Conservation (phyloP, 208 protist species). For the Trypanosoma brucei region DNA sequence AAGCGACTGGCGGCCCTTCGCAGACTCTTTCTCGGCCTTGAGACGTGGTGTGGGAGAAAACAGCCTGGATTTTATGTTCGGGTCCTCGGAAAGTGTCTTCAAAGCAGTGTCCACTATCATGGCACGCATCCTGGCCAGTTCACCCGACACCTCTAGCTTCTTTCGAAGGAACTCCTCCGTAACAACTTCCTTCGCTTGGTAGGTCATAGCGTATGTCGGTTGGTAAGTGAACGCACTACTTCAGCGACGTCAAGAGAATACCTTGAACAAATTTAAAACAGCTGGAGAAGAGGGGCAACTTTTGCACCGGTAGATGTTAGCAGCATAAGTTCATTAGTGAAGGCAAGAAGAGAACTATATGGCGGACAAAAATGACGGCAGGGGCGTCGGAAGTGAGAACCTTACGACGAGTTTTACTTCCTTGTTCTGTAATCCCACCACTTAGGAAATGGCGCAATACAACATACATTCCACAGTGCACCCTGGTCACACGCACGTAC, state of each 20-base stretch:
- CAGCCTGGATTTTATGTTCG: conserved; percentile 4
- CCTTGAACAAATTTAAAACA: background rate
- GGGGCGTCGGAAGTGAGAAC: background rate
- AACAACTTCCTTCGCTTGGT: background rate
- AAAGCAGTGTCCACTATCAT: conserved; percentile 86
- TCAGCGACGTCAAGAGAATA: too few species aligned
- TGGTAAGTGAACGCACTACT: background rate
- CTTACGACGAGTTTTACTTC: background rate
- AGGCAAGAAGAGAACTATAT: background rate
- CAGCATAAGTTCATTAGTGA: background rate
- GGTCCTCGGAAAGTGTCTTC: conserved; percentile 18
- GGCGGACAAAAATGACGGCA: background rate
- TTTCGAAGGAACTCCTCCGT: conserved; percentile 71
- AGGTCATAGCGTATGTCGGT: background rate
- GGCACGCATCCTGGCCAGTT: conserved; percentile 81
- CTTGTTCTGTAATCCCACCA: background rate
- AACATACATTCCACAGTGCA: too few species aligned
- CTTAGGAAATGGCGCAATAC: too few species aligned
- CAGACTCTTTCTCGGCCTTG: conserved; percentile 31
- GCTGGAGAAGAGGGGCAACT: background rate
- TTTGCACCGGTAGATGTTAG: background rate
- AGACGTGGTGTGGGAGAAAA: conserved; percentile 50
- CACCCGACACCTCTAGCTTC: conserved; percentile 63
- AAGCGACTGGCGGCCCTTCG: conserved; percentile 40
- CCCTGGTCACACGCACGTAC: too few species aligned